Base-by-base conservation (phyloP, 805 yeast species). In the Wickerhamomyces bovis region DNA sequence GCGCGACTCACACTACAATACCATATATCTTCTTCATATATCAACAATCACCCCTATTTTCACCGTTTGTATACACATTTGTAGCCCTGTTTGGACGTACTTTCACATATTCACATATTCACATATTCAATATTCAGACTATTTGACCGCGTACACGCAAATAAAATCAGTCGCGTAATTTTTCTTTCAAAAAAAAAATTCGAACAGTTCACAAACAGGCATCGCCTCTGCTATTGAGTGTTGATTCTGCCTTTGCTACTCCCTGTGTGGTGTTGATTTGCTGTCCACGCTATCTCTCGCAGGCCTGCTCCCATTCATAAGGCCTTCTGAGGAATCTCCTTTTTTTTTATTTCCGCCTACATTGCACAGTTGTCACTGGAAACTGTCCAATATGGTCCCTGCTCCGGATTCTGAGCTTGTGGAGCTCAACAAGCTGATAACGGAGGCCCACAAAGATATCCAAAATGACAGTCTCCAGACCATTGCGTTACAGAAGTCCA, bases 401-500 rank as follows among this genome's bases (percentile, higher is more conserved):
- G 31, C 31, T 28, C n/a, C 31, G n/a, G 31, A 28, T 28, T 7
- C 30, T 12, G 22, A 40, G 41, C 35, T 39, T 16, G 35, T n/a
- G 20, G 44, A 40, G 13, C 33, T 39, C 11, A 31, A 23, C 13
- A 33, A 13, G 23, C 47, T 45, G 26, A 41, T 45, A 4, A 12
- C 22, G 16, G 48, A 51, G 16, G 66, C 75, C 1, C 70, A 71
- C 49, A 41, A 49, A 23, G 50, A 56, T 7, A 61, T 70, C 0
- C 53, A 53, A 12, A 64, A 69, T 45, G 67, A 66, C 40, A 52
- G 38, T 7, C 53, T 66, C 2, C 73, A 70, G 49, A 68, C 64
- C 40, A 45, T 54, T 10, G 68, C 71, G 3, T 59, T 77, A 31
- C 70, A 71, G 40, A 70, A 67, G 25, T 60, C 76, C 39, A 61